Base-by-base conservation (phyloP, 768 basidiomycete genomes). In the Kwoniella bestiolae region DNA sequence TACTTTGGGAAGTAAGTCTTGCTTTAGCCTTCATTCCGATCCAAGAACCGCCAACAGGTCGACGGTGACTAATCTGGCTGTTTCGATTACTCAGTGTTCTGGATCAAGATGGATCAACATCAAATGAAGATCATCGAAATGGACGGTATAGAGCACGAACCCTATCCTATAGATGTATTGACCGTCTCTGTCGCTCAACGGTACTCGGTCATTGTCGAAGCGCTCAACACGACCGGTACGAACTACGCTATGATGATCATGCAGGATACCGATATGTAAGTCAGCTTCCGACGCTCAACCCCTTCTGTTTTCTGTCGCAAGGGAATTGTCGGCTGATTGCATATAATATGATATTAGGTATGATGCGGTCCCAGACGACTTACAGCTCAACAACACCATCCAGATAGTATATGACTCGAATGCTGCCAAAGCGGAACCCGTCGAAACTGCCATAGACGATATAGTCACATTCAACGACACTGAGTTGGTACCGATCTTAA, bases 141-240 rank as follows among this genome's bases (percentile, higher is more conserved):
- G 38, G 79, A 80, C 65, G 82, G 78, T 51, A 75, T 82, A 0
- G 95, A 97, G 82, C 85, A 88, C 2, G 85, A 90, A 75, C 88
- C 89, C 67, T 89, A 83, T 44, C 85, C 88, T 0, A 88, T 88
- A 68, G 90, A 91, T 76, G 79, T 90, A 38, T 73, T 97, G 55
- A 85, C 87, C 46, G 63, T 97, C 62, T 85, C 91, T 14, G 92
- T 90, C 31, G 94, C 94, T 0, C 95, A 98, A 80, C 88, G 95
- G 21, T 96, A 95, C 81, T 94, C 94, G 0, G 84, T 99, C 44
- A 87, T 97, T 32, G 91, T 99, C 57, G 89, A 89, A 11, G 94
- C 95, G 9, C 87, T 90, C 52, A 94, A 94, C 80, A 91, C 93
- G 68, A 90, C 89, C 0, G 82, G 85, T 29, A 83, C 86, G 23